A percentile compares a stretch with the other conserved stretches of the same genome.
Evolutionary conservation across 2,329 filamentous ascomycete genomes (phyloP).

Genomic region (Fragosphaeria purpurea): DNA sequence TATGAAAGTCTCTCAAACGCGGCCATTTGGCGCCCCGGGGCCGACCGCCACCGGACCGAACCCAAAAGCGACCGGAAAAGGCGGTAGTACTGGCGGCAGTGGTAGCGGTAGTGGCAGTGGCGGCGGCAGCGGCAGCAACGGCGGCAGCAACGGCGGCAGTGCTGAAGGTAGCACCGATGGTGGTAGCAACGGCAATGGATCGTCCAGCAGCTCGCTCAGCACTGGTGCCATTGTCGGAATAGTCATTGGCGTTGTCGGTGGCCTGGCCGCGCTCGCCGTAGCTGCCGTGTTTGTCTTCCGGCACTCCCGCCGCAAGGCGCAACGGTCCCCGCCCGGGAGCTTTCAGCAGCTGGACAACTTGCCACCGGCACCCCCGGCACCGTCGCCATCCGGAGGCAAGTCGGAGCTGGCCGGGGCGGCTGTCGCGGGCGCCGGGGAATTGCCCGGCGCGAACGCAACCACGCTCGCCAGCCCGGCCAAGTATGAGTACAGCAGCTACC

Average conservation of each 20-base stretch:
- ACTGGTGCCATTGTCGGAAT: slow-evolving; percentile 25
- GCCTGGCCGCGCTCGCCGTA: slow-evolving; percentile 20
- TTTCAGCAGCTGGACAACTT: slow-evolving; percentile 11
- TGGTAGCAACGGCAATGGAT: not conserved
- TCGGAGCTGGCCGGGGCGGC: slow-evolving; percentile 21
- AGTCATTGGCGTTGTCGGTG: slow-evolving; percentile 23
- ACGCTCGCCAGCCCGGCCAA: no score
- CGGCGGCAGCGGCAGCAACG: slow-evolving; percentile 4
- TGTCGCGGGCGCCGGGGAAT: slow-evolving; percentile 9
- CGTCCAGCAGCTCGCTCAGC: slow-evolving; percentile 13
- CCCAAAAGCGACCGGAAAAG: slow-evolving; percentile 3
- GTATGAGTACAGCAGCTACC: no score
- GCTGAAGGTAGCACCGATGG: not conserved
- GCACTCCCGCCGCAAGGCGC: slow-evolving; percentile 18
- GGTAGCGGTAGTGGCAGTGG: slow-evolving; percentile 3
- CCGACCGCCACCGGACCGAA: slow-evolving; percentile 1
- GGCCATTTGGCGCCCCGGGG: slow-evolving; percentile 1
- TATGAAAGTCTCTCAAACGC: slow-evolving; percentile 7
- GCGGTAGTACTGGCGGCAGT: slow-evolving; percentile 6
- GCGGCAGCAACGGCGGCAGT: not conserved
- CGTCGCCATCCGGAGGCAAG: slow-evolving; percentile 17
- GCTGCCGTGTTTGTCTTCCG: slow-evolving; percentile 27
- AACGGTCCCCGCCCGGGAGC: not conserved
- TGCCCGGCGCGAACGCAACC: not conserved
- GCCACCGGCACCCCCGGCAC: not conserved